These are phyloP conservation scores for Geotrichum macrosporum DNA, from an alignment of 1,139 yeast genomes.

Conservation along the genomic window DNA sequence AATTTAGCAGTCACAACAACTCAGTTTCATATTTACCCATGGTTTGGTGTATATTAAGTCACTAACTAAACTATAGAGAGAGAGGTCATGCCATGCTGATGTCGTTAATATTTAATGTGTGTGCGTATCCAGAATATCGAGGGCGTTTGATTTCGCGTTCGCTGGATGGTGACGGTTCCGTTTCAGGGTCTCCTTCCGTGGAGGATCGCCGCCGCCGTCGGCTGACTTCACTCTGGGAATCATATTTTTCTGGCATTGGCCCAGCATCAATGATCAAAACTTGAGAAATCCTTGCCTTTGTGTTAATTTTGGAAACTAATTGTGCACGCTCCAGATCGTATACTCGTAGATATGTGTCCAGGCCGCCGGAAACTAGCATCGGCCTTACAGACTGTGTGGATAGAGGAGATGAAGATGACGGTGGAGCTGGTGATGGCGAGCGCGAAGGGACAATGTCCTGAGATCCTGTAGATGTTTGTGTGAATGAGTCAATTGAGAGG, in stretches of 20 bases:
- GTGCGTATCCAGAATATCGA: neutral
- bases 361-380: constrained; percentile 57
- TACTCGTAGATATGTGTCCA: constrained; percentile 72
- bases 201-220: constrained; percentile 5
- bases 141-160: constrained; percentile 1
- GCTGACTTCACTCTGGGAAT: constrained; percentile 7
- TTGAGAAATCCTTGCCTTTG: constrained; percentile 60
- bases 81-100: neutral
- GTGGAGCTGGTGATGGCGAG: constrained; percentile 27
- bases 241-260: constrained; percentile 1
- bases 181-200: neutral
- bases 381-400: neutral
- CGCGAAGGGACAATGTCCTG: neutral
- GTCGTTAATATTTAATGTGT: neutral
- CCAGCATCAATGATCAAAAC: constrained; percentile 44
- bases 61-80: no score
- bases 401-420: neutral
- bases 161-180: neutral
- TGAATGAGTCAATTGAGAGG: neutral
- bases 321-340: constrained; percentile 58
- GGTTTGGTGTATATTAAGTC: constrained; percentile 2
- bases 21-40: neutral
- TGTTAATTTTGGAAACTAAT: constrained; percentile 57
- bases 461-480: neutral
- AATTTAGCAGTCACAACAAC: constrained; percentile 1